These are phyloP conservation scores for Pichia nakasei DNA, from an alignment of 805 yeast genomes.

Conservation along the genomic window DNA sequence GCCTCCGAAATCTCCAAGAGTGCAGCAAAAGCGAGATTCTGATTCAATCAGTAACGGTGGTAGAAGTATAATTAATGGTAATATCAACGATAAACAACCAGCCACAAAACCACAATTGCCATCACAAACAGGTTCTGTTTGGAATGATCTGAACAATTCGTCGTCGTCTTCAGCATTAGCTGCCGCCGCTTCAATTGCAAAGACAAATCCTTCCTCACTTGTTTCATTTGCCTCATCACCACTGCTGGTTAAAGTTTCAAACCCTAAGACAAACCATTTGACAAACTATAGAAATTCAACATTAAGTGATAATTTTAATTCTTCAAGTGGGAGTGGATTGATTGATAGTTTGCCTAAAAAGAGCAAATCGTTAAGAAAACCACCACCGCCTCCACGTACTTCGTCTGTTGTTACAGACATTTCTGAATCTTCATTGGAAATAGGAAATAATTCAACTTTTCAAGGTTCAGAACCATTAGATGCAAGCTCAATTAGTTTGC, in stretches of 20 bases:
- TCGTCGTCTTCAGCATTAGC: conserved; percentile 28
- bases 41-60: background rate
- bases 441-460: background rate
- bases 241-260: background rate
- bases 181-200: conserved; percentile 30
- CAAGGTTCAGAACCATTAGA: too few species aligned
- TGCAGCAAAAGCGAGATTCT: background rate
- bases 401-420: background rate
- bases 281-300: background rate
- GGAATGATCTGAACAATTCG: conserved; percentile 22
- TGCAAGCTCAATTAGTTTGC: too few species aligned
- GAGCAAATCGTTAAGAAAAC: conserved; percentile 9
- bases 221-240: conserved; percentile 10
- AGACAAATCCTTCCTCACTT: conserved; percentile 22
- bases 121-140: conserved; percentile 8
- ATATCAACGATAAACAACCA: too few species aligned
- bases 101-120: too few species aligned
- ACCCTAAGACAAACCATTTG: background rate
- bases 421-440: background rate
- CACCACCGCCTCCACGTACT: conserved; percentile 10
- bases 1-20: background rate
- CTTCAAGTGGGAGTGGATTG: background rate
- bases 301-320: background rate
- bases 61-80: too few species aligned
- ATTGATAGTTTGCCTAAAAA: background rate